Conservation (phyloP, 2,329 filamentous ascomycete species). For the Aspergillus transmontanensis region DNA sequence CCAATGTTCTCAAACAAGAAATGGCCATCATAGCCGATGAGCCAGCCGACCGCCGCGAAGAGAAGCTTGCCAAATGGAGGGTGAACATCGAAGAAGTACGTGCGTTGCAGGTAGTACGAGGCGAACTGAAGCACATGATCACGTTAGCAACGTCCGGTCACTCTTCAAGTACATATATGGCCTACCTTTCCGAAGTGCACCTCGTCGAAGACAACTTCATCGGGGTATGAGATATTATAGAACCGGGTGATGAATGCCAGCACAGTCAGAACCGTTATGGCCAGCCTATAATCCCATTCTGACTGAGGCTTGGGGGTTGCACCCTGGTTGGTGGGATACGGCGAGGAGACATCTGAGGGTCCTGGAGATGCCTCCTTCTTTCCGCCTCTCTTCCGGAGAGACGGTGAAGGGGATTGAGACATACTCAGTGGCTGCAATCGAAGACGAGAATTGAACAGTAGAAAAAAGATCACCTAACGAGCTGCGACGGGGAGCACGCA, state of each 20-base stretch:
- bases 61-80: constrained; percentile 97
- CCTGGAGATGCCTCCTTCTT: constrained; percentile 38
- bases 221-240: constrained; percentile 92
- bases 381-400: constrained; percentile 46
- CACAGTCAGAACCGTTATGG: constrained; percentile 73
- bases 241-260: constrained; percentile 91
- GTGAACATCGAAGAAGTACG: constrained; percentile 99
- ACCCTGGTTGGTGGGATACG: constrained; percentile 16
- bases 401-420: constrained; percentile 37
- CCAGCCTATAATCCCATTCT: constrained; percentile 85
- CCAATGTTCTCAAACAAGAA: constrained; percentile 99
- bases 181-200: constrained; percentile 98
- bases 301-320: constrained; percentile 37
- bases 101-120: constrained; percentile 85
- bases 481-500: constrained; percentile 8
- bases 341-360: constrained; percentile 26
- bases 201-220: constrained; percentile 98
- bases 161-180: constrained; percentile 5
- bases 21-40: constrained; percentile 93
- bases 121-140: constrained; percentile 43
- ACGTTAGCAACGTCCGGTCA: constrained; percentile 22
- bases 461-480: constrained; percentile 14
- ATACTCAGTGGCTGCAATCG: constrained; percentile 26
- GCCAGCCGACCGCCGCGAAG: constrained; percentile 95
- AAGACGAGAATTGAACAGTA: constrained; percentile 6